Conservation (phyloP, 2,329 filamentous ascomycete species). For the Ophiobolus disseminans region DNA sequence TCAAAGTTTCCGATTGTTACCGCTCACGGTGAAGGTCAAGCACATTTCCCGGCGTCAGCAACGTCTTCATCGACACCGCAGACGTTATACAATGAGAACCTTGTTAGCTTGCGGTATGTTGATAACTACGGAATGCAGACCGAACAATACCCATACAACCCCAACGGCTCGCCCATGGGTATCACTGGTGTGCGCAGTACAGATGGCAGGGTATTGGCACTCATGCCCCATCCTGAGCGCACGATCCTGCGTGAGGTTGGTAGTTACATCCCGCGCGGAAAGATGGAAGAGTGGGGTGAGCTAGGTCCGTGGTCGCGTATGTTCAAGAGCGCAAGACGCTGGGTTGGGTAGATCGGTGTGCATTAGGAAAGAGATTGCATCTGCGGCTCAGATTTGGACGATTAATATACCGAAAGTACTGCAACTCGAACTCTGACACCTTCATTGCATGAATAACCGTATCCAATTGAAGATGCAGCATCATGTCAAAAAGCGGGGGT, state of each 20-base stretch:
- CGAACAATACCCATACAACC: slow-evolving; percentile 86
- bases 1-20: slow-evolving; percentile 84
- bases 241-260: slow-evolving; percentile 80
- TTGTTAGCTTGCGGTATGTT: slow-evolving; percentile 82
- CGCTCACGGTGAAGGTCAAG: slow-evolving; percentile 90
- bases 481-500: too few species aligned
- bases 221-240: slow-evolving; percentile 96
- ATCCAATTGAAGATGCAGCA: too few species aligned
- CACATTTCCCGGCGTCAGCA: slow-evolving; percentile 55
- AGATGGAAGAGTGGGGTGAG: slow-evolving; percentile 73
- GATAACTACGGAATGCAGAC: slow-evolving; percentile 81
- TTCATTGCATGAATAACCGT: too few species aligned
- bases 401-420: too few species aligned
- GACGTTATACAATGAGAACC: slow-evolving; percentile 67
- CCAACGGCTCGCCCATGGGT: slow-evolving; percentile 82
- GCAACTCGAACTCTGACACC: too few species aligned
- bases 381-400: neutral
- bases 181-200: slow-evolving; percentile 80
- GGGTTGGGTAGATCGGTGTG: slow-evolving; percentile 70
- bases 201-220: slow-evolving; percentile 81
- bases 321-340: slow-evolving; percentile 86
- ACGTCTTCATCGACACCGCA: slow-evolving; percentile 54
- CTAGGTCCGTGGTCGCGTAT: slow-evolving; percentile 85
- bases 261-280: slow-evolving; percentile 74
- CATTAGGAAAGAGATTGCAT: neutral